A percentile compares a stretch with the other conserved stretches of the same genome.
Conservation (phyloP, 1,284 basidiomycete genomes). For the Porphyrellus sp. region DNA sequence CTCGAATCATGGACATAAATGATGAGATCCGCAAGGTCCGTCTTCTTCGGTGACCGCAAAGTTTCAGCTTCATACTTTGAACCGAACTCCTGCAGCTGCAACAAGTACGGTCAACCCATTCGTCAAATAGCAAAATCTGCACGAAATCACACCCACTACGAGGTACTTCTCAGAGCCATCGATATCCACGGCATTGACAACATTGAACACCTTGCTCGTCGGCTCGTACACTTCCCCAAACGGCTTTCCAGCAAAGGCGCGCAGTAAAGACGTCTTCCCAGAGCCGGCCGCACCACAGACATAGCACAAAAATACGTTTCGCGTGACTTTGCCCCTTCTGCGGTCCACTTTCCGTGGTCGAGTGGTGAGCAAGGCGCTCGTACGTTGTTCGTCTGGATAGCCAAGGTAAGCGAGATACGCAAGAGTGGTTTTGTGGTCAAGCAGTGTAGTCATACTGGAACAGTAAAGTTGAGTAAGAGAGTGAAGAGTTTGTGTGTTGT, state of each 20-base stretch:
- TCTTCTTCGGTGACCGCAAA: constrained; percentile 85
- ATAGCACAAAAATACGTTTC: constrained; percentile 91
- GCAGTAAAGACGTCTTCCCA: constrained; percentile 87
- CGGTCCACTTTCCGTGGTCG: constrained; percentile 83
- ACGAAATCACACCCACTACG: constrained; percentile 58
- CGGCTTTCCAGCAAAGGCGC: constrained; percentile 83
- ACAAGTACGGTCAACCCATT: constrained; percentile 6
- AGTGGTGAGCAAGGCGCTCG: constrained; percentile 78
- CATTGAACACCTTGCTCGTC: constrained; percentile 85
- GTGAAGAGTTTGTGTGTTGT: constrained; percentile 16
- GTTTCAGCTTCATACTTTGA: constrained; percentile 92
- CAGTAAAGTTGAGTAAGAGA: background rate
- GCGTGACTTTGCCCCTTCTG: constrained; percentile 80
- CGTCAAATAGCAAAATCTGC: background rate
- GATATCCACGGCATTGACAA: constrained; percentile 94
- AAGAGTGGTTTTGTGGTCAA: constrained; percentile 89
- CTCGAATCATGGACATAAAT: constrained; percentile 96
- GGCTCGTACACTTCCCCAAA: constrained; percentile 75
- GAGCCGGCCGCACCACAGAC: constrained; percentile 95
- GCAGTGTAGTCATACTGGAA: constrained; percentile 89
- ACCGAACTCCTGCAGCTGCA: constrained; percentile 93
- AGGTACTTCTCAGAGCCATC: constrained; percentile 95
- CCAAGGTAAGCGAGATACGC: constrained; percentile 96
- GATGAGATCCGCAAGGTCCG: constrained; percentile 90
- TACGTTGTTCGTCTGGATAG: constrained; percentile 73